Percentiles rank a stretch among this genome's conserved stretches.
Conservation (phyloP, 805 yeast species). For the Pichia phayaonensis region DNA sequence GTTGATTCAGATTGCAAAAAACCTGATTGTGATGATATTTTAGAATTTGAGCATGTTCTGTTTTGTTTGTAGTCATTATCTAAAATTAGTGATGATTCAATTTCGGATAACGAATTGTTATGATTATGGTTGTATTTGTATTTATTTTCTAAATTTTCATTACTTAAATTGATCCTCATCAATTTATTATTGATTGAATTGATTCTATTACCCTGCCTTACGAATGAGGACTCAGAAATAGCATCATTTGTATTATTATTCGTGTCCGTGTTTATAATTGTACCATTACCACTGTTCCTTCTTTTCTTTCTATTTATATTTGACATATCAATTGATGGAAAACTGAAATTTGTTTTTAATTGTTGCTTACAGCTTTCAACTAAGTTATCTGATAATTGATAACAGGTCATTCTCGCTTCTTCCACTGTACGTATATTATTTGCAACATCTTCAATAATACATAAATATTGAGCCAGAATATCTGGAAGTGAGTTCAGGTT, state of each 20-base stretch:
- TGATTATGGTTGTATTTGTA: background rate
- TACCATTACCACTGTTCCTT: constrained; percentile 1
- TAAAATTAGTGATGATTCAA: constrained; percentile 8
- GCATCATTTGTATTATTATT: background rate
- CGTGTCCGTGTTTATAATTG: background rate
- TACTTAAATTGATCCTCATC: constrained; percentile 11
- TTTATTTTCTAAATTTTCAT: background rate
- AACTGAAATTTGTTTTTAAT: background rate
- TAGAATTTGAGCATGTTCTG: background rate
- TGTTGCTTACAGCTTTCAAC: constrained; percentile 2
- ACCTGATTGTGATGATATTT: background rate
- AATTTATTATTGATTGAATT: constrained; percentile 12
- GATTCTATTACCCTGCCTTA: constrained; percentile 10
- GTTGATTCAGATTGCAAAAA: constrained; percentile 7
- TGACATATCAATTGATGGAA: background rate
- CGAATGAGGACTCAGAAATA: background rate
- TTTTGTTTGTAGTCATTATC: constrained; percentile 1
- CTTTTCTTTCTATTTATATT: background rate
- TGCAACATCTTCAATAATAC: constrained; percentile 2
- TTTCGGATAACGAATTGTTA: constrained; percentile 5
- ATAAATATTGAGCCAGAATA: constrained; percentile 5
- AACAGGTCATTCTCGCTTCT: constrained; percentile 4
- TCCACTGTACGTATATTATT: constrained; percentile 3
- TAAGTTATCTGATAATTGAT: constrained; percentile 2
- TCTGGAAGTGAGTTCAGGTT: background rate